Evolutionary conservation across 1,139 yeast genomes (phyloP), one percentile per base, ranked within the genome.

Genomic region (Hemisphaericaspora xylanilytica): DNA sequence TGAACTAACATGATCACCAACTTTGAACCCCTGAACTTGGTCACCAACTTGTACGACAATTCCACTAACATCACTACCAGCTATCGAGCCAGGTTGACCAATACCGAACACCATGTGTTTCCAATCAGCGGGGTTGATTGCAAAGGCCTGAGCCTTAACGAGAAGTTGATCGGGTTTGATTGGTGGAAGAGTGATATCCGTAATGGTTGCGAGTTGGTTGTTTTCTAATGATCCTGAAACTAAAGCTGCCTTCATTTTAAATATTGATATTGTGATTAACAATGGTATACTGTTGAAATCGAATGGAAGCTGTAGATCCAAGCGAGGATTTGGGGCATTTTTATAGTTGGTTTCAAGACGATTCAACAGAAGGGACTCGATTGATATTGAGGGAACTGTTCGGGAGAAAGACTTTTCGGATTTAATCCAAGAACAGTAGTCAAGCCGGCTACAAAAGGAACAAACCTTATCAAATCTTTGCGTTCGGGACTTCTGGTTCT

Each of bases 41-140:
- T 44, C 25, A 1, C 68, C 67, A 14, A 63, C 62, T 40, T 52
- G 51, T 37, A 46, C 62, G 13, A 63, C 62, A 12, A 52, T 42
- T 2, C 68, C 68, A 41, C 58, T 49, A 11, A 53, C 58, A 42
- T 63, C 67, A n/a, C 52, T 41, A 1, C 68, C 68, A 7, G 48
- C 34, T 15, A 58, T 47, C 20, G 44, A 45, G 12, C 52, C 56
- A 13, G 37, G 39, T 21, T 42, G 37, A 20, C 44, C 40, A n/a
- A 41, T 32, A 9, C 43, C 46, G 15, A 42, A 42, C 9, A 79
- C 56, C 6, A 81, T 52, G 46, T 80, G 85, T 51, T 81, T 81
- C 83, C 85, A 83, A 56, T 85, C 94, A 5, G 86, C 78, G 32
- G 92, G 94, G 54, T 85, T 85, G 35, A 75, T 69, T 2, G 87